phyloP scores from a whole-genome alignment of 257 asterid species.

The Coffea canephora region DNA sequence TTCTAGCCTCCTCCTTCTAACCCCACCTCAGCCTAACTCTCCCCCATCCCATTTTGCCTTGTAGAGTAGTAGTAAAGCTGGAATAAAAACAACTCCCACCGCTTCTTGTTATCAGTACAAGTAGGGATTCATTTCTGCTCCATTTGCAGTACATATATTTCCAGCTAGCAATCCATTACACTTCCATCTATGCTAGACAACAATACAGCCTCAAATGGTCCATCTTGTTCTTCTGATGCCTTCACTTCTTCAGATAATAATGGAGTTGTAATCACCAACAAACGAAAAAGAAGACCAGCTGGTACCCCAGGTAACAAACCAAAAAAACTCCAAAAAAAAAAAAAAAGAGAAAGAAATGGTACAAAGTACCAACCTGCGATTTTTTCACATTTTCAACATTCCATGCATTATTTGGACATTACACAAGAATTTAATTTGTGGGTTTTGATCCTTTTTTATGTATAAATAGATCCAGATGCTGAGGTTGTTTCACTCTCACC shows the following conservation, averaged over 20 bases:
- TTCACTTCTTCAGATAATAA: constrained; percentile 26
- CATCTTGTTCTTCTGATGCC: constrained; percentile 34
- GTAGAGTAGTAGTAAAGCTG: constrained; percentile 20
- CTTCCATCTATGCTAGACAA: constrained; percentile 29
- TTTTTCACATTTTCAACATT: not conserved
- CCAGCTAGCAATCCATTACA: constrained; percentile 5
- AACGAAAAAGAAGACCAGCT: constrained; percentile 72
- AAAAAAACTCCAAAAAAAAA: not conserved
- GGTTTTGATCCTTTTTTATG: not conserved
- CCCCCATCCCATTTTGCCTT: constrained; percentile 6
- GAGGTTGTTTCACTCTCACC: constrained; percentile 86
- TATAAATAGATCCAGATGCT: constrained; percentile 78
- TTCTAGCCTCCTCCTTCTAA: constrained; percentile 5
- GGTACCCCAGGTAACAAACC: constrained; percentile 72
- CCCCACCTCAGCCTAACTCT: not conserved
- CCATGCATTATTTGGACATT: not conserved
- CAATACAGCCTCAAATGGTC: constrained; percentile 17
- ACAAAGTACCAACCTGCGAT: not conserved
- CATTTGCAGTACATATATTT: not conserved
- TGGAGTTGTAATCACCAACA: constrained; percentile 29
- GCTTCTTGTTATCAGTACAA: constrained; percentile 1
- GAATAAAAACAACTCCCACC: constrained; percentile 1
- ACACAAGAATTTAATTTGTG: not conserved
- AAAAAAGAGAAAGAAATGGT: not conserved
- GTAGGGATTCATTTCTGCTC: constrained; percentile 11